Evolutionary conservation across 1,284 basidiomycete genomes (phyloP).

Genomic region (Moesziomyces sp.): DNA sequence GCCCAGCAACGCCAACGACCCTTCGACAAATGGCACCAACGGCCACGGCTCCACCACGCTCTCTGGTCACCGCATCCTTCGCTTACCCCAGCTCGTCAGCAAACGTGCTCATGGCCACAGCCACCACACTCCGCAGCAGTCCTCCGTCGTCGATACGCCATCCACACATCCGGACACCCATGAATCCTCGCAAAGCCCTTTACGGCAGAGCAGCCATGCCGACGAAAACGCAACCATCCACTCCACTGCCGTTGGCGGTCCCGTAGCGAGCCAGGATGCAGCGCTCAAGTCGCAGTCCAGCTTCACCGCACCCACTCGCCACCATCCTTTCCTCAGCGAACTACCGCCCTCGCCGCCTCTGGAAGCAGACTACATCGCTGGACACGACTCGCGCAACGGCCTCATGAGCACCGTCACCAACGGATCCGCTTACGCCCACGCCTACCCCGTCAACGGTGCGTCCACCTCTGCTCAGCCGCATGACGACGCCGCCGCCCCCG

Average conservation of each 20-base stretch:
- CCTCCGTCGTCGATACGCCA: constrained; percentile 14
- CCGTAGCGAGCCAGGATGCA: constrained; percentile 24
- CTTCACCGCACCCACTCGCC: constrained; percentile 48
- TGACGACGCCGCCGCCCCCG: neutral
- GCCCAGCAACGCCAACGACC: constrained; percentile 39
- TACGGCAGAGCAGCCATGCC: constrained; percentile 8
- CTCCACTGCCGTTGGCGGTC: constrained; percentile 3
- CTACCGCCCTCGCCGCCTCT: constrained; percentile 60
- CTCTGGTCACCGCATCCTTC: constrained; percentile 47
- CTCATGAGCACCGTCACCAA: constrained; percentile 35
- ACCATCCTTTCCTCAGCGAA: constrained; percentile 57
- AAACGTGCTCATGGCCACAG: constrained; percentile 31
- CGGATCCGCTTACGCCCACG: constrained; percentile 10
- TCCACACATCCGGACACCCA: constrained; percentile 9
- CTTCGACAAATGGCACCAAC: constrained; percentile 16
- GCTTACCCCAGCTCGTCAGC: constrained; percentile 58
- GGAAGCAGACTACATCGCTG: constrained; percentile 49
- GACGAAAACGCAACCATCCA: constrained; percentile 2
- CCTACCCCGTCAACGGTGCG: constrained; percentile 7
- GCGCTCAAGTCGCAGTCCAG: constrained; percentile 42
- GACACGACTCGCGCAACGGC: constrained; percentile 38
- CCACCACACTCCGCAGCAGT: constrained; percentile 15
- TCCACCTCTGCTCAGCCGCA: neutral
- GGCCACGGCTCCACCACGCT: constrained; percentile 21
- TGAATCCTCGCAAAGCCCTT: constrained; percentile 14